phyloP scores from a whole-genome alignment of 1,284 basidiomycete species.

The Melampsora larici-populina region DNA sequence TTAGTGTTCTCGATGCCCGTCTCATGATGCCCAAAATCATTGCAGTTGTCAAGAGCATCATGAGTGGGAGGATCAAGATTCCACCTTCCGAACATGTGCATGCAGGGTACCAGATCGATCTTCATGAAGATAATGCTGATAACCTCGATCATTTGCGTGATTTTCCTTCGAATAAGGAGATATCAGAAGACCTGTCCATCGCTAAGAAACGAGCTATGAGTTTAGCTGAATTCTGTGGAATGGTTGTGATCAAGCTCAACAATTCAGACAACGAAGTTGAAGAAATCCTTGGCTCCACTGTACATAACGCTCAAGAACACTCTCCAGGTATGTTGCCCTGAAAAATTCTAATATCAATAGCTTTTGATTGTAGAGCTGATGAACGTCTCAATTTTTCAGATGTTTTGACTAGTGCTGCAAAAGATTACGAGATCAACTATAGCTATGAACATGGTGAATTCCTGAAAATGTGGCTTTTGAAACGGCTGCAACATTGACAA shows the following conservation, averaged over 20 bases:
- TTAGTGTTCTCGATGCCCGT: conserved; percentile 16
- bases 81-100: conserved; percentile 7
- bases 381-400: too few relatives aligned
- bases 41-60: not conserved
- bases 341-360: too few relatives aligned
- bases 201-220: not conserved
- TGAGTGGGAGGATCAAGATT: conserved; percentile 22
- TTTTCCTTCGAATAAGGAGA: conserved; percentile 17
- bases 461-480: too few relatives aligned
- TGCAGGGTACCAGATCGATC: not conserved
- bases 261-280: not conserved
- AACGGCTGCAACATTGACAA: too few relatives aligned
- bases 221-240: conserved; percentile 12
- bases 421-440: too few relatives aligned
- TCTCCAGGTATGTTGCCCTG: too few relatives aligned
- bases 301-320: too few relatives aligned
- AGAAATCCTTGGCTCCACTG: too few relatives aligned
- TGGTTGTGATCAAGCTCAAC: not conserved
- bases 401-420: too few relatives aligned
- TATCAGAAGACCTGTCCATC: not conserved
- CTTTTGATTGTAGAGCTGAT: too few relatives aligned
- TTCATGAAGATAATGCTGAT: not conserved
- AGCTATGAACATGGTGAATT: too few relatives aligned
- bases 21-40: too few relatives aligned
- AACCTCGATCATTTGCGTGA: not conserved